These are phyloP conservation scores for Annulohypoxylon moriforme DNA, from an alignment of 495 filamentous ascomycete species.

Conservation along the genomic window DNA sequence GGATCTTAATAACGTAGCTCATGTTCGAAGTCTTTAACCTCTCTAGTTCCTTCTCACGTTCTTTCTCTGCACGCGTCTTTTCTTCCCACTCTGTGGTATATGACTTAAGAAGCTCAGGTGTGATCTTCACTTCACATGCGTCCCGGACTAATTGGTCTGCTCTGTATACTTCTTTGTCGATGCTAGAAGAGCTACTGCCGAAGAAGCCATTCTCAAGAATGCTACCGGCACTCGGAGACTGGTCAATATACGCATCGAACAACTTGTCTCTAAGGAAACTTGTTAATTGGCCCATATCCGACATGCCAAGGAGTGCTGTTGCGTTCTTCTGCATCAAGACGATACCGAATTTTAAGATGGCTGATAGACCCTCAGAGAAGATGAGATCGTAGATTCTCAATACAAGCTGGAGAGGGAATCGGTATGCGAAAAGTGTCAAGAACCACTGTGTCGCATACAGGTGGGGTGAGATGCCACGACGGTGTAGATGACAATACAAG, in stretches of 20 bases:
- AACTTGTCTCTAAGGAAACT: constrained; percentile 91
- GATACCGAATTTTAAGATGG: constrained; percentile 92
- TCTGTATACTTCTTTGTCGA: constrained; percentile 95
- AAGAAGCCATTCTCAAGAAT: constrained; percentile 98
- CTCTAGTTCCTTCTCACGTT: constrained; percentile 86
- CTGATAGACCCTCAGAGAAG: constrained; percentile 91
- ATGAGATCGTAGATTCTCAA: constrained; percentile 97
- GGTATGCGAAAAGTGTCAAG: constrained; percentile 97
- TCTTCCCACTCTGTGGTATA: constrained; percentile 96
- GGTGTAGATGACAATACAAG: constrained; percentile 92
- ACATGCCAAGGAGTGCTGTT: constrained; percentile 80
- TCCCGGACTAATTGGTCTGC: constrained; percentile 94
- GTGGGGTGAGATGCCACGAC: constrained; percentile 86
- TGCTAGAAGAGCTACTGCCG: constrained; percentile 80
- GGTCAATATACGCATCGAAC: constrained; percentile 97
- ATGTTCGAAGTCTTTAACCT: constrained; percentile 71
- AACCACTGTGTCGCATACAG: constrained; percentile 99
- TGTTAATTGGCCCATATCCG: constrained; percentile 88
- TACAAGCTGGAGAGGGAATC: constrained; percentile 95
- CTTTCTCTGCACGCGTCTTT: constrained; percentile 77
- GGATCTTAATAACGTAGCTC: constrained; percentile 75
- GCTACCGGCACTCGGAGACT: constrained; percentile 84
- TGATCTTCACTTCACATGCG: constrained; percentile 89
- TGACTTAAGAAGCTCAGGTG: constrained; percentile 76
- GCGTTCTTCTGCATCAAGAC: constrained; percentile 96